Percentiles rank a stretch among this genome's conserved stretches.
Conservation (phyloP, 345 rosid species). For the Heritiera fomes region DNA sequence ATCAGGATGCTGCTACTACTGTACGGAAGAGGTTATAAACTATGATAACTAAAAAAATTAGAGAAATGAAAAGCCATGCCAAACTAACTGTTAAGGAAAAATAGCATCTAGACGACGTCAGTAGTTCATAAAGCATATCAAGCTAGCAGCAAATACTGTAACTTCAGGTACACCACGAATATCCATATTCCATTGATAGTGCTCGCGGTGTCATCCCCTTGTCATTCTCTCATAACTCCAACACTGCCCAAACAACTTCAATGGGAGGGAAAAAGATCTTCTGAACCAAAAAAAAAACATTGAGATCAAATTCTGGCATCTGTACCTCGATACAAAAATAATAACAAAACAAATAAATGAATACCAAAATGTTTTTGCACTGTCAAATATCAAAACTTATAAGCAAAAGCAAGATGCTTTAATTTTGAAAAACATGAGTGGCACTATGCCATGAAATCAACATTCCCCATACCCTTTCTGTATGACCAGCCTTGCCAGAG, state of each 20-base stretch:
- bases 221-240: conserved; percentile 99
- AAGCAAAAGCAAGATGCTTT: background rate
- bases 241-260: conserved; percentile 99
- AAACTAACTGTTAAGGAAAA: background rate
- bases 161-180: conserved; percentile 90
- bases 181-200: conserved; percentile 99
- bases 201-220: conserved; percentile 92
- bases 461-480: conserved; percentile 74
- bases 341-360: background rate
- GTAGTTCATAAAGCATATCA: conserved; percentile 10
- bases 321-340: conserved; percentile 52
- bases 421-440: background rate
- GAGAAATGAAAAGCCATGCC: conserved; percentile 5
- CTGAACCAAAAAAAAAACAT: conserved; percentile 57
- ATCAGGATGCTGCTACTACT: background rate
- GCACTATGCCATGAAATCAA: background rate
- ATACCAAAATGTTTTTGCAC: background rate
- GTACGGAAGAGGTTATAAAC: background rate
- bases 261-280: conserved; percentile 82
- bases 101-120: background rate
- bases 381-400: conserved; percentile 12
- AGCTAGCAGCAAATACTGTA: conserved; percentile 47
- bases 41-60: background rate
- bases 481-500: conserved; percentile 88
- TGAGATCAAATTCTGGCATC: conserved; percentile 68